A percentile compares a stretch with the other conserved stretches of the same genome.
phyloP scores from a whole-genome alignment of 192 early-diverging fungal genomes.

The Spinellus fusiger region DNA sequence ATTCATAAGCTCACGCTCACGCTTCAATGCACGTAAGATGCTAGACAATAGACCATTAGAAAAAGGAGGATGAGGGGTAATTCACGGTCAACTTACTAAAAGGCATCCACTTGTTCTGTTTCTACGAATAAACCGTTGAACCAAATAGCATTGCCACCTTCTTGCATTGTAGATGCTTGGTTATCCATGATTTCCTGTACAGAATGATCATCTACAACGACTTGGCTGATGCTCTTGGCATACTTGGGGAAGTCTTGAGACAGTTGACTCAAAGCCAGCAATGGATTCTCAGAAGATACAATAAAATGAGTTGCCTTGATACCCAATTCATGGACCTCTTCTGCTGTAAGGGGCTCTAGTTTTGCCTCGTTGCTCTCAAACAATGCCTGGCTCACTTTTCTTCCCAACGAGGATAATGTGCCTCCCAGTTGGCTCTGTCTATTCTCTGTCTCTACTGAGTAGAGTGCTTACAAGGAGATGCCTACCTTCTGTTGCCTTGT shows the following conservation, averaged over 20 bases:
- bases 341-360: slow-evolving; percentile 43
- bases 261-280: slow-evolving; percentile 59
- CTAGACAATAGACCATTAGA: slow-evolving; percentile 22
- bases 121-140: slow-evolving; percentile 63
- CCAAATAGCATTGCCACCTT: slow-evolving; percentile 39
- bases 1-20: slow-evolving; percentile 44
- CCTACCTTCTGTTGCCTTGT: slow-evolving; percentile 59
- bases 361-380: slow-evolving; percentile 37
- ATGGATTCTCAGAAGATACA: slow-evolving; percentile 48
- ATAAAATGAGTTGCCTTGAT: slow-evolving; percentile 73
- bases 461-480: background rate
- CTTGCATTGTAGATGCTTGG: slow-evolving; percentile 7
- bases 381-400: slow-evolving; percentile 25
- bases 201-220: slow-evolving; percentile 44
- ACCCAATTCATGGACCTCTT: slow-evolving; percentile 57
- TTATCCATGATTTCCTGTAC: slow-evolving; percentile 33
- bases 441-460: background rate
- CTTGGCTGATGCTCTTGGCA: slow-evolving; percentile 62
- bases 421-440: background rate
- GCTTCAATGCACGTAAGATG: slow-evolving; percentile 50
- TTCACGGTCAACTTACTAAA: slow-evolving; percentile 41
- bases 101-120: slow-evolving; percentile 54
- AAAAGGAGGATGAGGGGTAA: background rate
- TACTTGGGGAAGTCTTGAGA: slow-evolving; percentile 88
- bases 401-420: slow-evolving; percentile 8